Evolutionary conservation across 257 asterid species (phyloP).

Genomic region (Capsicum chinense): DNA sequence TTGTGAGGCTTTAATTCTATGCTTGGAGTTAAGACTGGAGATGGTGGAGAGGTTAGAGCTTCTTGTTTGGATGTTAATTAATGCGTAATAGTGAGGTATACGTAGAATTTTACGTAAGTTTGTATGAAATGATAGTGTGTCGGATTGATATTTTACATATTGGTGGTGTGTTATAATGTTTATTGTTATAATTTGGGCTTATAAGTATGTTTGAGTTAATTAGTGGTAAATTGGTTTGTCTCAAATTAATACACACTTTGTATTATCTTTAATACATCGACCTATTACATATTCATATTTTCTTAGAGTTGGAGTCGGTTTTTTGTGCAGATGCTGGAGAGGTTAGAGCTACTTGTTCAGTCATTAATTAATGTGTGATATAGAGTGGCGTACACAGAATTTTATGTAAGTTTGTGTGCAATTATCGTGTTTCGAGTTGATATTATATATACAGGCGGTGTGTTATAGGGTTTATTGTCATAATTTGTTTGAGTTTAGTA

Average conservation of each 20-base stretch:
- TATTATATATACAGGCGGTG: too few species aligned
- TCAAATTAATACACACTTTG: not conserved
- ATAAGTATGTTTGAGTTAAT: not conserved
- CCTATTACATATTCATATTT: not conserved
- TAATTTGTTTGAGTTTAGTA: not conserved
- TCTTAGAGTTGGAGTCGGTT: slow-evolving; percentile 53
- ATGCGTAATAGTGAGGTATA: not conserved
- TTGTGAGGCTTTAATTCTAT: slow-evolving; percentile 49
- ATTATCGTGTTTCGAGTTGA: not conserved
- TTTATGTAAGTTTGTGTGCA: not conserved
- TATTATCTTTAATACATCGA: not conserved
- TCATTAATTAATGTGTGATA: slow-evolving; percentile 39
- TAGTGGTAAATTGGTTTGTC: not conserved
- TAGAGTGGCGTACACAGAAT: not conserved
- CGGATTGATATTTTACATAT: not conserved
- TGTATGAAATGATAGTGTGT: not conserved
- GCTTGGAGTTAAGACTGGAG: slow-evolving; percentile 55
- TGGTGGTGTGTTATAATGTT: not conserved
- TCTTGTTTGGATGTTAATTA: slow-evolving; percentile 53
- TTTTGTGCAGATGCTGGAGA: slow-evolving; percentile 61
- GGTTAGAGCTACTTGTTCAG: slow-evolving; percentile 56
- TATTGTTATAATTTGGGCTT: not conserved
- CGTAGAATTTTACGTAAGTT: not conserved
- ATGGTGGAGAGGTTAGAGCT: slow-evolving; percentile 62
- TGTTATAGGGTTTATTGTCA: too few species aligned